Conservation (phyloP, 2,329 filamentous ascomycete species). For the Coleophoma cylindrospora region DNA sequence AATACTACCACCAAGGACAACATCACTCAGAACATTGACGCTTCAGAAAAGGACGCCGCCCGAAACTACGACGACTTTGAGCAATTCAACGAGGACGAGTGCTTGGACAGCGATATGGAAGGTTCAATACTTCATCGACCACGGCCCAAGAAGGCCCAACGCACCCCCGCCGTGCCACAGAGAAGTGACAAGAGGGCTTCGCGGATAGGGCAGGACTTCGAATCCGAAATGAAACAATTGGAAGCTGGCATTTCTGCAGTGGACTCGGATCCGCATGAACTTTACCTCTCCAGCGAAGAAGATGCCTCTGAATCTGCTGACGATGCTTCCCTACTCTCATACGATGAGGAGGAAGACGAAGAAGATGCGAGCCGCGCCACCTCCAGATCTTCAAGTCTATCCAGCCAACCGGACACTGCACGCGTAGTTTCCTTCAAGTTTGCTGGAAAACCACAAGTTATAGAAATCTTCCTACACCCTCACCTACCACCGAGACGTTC, state of each 20-base stretch:
- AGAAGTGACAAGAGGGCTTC: constrained; percentile 20
- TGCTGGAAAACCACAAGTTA: constrained; percentile 53
- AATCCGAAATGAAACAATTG: constrained; percentile 21
- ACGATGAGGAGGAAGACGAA: not conserved
- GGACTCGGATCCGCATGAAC: constrained; percentile 42
- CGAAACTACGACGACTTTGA: constrained; percentile 15
- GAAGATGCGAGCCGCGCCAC: constrained; percentile 29
- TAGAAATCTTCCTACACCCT: constrained; percentile 35
- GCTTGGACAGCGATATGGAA: constrained; percentile 22
- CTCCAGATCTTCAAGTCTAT: constrained; percentile 16
- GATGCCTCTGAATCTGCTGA: constrained; percentile 59
- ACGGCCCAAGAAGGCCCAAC: constrained; percentile 14
- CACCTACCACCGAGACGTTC: not conserved
- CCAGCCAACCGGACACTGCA: constrained; percentile 47
- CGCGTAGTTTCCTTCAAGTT: constrained; percentile 55
- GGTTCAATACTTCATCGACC: constrained; percentile 16
- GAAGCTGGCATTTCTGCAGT: constrained; percentile 10
- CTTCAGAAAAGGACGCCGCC: constrained; percentile 7
- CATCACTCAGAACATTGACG: constrained; percentile 1
- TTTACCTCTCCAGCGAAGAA: constrained; percentile 63
- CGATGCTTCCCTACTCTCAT: constrained; percentile 42
- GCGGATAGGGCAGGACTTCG: constrained; percentile 17
- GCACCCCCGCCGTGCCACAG: constrained; percentile 16
- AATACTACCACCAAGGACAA: constrained; percentile 1
- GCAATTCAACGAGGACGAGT: constrained; percentile 14